Evolutionary conservation across 495 filamentous ascomycete species (phyloP), one percentile per base, ranked within the genome.

Genomic region (Penicillium coffeae): DNA sequence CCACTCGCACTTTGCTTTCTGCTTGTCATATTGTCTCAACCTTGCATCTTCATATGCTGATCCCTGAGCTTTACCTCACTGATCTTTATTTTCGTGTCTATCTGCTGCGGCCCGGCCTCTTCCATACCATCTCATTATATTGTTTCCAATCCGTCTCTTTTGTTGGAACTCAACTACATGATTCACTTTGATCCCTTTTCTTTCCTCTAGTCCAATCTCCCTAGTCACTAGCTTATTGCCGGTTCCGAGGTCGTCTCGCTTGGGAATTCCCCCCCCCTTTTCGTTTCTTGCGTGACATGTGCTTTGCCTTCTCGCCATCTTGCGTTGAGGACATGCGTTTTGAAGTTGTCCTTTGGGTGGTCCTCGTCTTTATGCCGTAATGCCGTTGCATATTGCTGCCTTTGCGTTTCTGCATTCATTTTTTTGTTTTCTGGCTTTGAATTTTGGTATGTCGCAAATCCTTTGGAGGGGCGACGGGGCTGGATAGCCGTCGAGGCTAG

Each of bases 101-200:
- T 14, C n/a, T 38, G 40, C 52, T 62, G 57, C 60, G 60, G 47
- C 51, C 52, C 45, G 54, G 57, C 59, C 58, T 37, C 47, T 53
- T 57, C 43, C 66, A 71, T 71, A 69, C 66, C 66, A 71, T 64
- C 56, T 65, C 56, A 54, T 59, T 62, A 58, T 48, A 52, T 48
- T 69, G 64, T 65, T 58, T 59, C 62, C 63, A 62, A 60, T 46
- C 60, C 57, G 54, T 70, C 55, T 69, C 58, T 48, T 69, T 65
- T 63, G 61, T 70, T 58, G 60, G 55, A 58, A 52, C 52, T 54
- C 53, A 62, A 68, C 56, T 65, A 66, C 58, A 64, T 65, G 65
- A 65, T 61, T 52, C 50, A 55, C 47, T 43, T 51, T 30, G 10
- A 37, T n/a, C 10, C 46, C 42, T 19, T 45, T 36, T 20, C 46